Evolutionary conservation across 164 flowering plant genomes (phyloP), one percentile per base, ranked within the genome.

Genomic region (Stephania cephalantha): DNA sequence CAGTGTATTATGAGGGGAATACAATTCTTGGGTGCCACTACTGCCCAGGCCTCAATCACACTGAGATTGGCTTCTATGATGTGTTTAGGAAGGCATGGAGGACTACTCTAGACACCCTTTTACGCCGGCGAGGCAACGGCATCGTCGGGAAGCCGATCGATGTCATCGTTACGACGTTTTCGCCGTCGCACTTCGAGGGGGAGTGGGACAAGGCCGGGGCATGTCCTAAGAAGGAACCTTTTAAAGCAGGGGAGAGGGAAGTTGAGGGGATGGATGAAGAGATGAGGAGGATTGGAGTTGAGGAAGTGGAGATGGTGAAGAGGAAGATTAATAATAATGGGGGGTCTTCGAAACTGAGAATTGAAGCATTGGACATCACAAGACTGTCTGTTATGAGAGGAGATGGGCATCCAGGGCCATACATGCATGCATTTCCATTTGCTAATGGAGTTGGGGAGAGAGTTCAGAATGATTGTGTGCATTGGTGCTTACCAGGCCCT

Each of bases 401-500:
- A 0, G 99, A 95, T 68, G 98, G 92, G 7, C 99, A 95, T 69
- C 99, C 99, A 0, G 99, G 99, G 3, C 98, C 98, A 9, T 95
- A 93, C 73, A 90, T 93, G 98, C 18, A 92, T 72, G 88, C 91
- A 7, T 78, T 81, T 74, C 99, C 98, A 0, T 91, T 90, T 73
- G 92, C 91, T 2, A 79, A 90, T 70, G 96, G 94, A 9, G 80
- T 82, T 50, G 30, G 30, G 22, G 94, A 95, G 15, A 80, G 89
- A 1, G 92, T 93, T 6, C 96, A 89, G 76, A 90, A 93, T 74
- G 98, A 95, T 70, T 95, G 99, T 79, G 90, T 95, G 4, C 99
- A 93, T 79, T 95, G 99, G 99, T 95, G 99, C 76, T 82, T 95
- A 73, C 98, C 98, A 10, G 98, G 98, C 52, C 89, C 97, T 8